Evolutionary conservation across 495 filamentous ascomycete species (phyloP).

Genomic region (Cercophora samala): DNA sequence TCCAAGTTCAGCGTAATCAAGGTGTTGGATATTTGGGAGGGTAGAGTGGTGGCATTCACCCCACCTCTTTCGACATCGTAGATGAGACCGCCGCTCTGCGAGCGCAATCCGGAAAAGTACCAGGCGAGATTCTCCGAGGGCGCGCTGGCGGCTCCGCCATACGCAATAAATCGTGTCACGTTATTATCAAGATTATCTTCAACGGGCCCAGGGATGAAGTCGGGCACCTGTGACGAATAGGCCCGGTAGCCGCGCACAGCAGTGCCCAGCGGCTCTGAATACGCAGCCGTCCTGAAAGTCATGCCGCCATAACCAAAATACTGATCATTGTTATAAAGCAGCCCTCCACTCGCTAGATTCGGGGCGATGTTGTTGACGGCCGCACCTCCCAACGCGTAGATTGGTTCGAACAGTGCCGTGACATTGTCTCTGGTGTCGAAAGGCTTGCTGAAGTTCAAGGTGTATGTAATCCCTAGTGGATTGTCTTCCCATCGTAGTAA

Average conservation of each 20-base stretch:
- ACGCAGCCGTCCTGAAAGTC: constrained; percentile 20
- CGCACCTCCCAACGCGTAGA: constrained; percentile 44
- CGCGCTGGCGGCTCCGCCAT: constrained; percentile 59
- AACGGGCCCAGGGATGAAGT: constrained; percentile 44
- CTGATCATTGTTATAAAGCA: constrained; percentile 63
- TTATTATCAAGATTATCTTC: constrained; percentile 35
- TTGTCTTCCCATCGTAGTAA: constrained; percentile 34
- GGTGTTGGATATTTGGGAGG: constrained; percentile 41
- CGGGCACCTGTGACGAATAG: constrained; percentile 47
- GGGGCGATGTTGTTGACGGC: constrained; percentile 56
- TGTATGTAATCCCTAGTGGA: constrained; percentile 47
- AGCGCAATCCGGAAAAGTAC: constrained; percentile 64
- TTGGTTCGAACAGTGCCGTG: constrained; percentile 46
- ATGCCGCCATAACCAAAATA: constrained; percentile 55
- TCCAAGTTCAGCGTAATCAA: constrained; percentile 62
- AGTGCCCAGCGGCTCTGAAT: constrained; percentile 35
- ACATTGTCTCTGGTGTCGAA: constrained; percentile 56
- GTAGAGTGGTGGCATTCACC: constrained; percentile 34
- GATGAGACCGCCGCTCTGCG: constrained; percentile 46
- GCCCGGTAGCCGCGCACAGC: constrained; percentile 48
- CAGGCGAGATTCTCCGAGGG: constrained; percentile 71
- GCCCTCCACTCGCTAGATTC: constrained; percentile 58
- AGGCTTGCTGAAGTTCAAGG: constrained; percentile 55
- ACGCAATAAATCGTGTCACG: constrained; percentile 62
- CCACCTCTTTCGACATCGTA: constrained; percentile 21